These are phyloP conservation scores for Xanthoceras sorbifolium DNA, from an alignment of 345 rosid species.

Conservation along the genomic window DNA sequence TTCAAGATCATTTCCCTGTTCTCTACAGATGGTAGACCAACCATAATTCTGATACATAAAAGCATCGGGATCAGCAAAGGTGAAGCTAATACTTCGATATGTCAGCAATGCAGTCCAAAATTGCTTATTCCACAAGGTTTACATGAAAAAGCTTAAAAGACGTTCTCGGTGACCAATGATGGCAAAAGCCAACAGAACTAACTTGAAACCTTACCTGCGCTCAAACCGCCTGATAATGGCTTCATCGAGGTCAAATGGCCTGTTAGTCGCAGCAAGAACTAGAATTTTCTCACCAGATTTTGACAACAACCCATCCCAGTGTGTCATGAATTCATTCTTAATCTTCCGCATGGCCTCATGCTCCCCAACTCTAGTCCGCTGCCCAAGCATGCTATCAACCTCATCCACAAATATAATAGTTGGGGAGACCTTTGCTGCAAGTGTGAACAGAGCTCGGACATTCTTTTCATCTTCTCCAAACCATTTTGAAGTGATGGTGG, in stretches of 20 bases:
- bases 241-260: conserved; percentile 99
- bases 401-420: conserved; percentile 96
- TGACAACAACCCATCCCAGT: conserved; percentile 97
- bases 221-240: conserved; percentile 99
- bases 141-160: not conserved
- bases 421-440: conserved; percentile 97
- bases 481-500: conserved; percentile 99
- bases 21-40: conserved; percentile 82
- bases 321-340: conserved; percentile 97
- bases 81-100: not conserved
- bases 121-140: not conserved
- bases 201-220: conserved; percentile 55
- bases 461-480: conserved; percentile 99
- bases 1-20: conserved; percentile 85
- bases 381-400: conserved; percentile 99
- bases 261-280: conserved; percentile 98
- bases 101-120: not conserved
- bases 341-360: conserved; percentile 99
- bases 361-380: conserved; percentile 91
- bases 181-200: not conserved
- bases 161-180: not conserved
- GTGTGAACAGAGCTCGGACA: conserved; percentile 83
- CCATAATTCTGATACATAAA: conserved; percentile 70
- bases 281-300: conserved; percentile 84
- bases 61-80: conserved; percentile 10